Conservation (phyloP, 495 filamentous ascomycete genomes). For the Annulohypoxylon maeteangense region DNA sequence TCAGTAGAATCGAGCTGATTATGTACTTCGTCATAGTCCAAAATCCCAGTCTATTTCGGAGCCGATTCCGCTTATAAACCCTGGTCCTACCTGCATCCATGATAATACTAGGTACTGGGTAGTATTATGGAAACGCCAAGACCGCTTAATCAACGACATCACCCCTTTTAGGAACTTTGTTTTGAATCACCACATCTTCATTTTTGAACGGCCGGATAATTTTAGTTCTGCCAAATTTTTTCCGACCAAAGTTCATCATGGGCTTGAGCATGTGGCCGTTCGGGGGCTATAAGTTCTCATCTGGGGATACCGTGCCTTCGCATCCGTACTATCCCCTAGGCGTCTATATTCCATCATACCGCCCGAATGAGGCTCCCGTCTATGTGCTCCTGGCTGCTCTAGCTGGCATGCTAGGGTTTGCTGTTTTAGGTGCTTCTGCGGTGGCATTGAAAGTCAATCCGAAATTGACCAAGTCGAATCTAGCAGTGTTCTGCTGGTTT, state of each 20-base stretch:
- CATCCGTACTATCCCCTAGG: conserved; percentile 81
- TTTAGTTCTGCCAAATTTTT: background rate
- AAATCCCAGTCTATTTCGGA: conserved; percentile 20
- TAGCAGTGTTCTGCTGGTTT: conserved; percentile 68
- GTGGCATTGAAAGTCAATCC: conserved; percentile 55
- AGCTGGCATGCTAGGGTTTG: conserved; percentile 54
- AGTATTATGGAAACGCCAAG: conserved; percentile 15
- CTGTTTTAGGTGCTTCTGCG: conserved; percentile 57
- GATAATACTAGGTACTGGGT: no score
- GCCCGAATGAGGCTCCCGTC: conserved; percentile 60
- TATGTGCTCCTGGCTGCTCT: conserved; percentile 61
- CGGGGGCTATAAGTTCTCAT: conserved; percentile 2
- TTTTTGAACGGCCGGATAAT: conserved; percentile 7
- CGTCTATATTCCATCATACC: conserved; percentile 68
- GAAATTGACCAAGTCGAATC: conserved; percentile 53
- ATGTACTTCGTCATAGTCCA: background rate
- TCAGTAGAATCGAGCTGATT: background rate
- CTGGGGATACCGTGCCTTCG: conserved; percentile 40
- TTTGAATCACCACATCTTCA: background rate
- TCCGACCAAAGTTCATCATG: background rate
- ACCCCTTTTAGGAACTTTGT: conserved; percentile 6
- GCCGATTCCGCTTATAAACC: conserved; percentile 34
- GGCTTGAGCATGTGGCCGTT: conserved; percentile 27
- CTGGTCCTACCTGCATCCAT: no score
- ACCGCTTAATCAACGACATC: conserved; percentile 3